phyloP scores from a whole-genome alignment of 2,329 filamentous ascomycete genomes.

The Colletotrichum chrysophilum region DNA sequence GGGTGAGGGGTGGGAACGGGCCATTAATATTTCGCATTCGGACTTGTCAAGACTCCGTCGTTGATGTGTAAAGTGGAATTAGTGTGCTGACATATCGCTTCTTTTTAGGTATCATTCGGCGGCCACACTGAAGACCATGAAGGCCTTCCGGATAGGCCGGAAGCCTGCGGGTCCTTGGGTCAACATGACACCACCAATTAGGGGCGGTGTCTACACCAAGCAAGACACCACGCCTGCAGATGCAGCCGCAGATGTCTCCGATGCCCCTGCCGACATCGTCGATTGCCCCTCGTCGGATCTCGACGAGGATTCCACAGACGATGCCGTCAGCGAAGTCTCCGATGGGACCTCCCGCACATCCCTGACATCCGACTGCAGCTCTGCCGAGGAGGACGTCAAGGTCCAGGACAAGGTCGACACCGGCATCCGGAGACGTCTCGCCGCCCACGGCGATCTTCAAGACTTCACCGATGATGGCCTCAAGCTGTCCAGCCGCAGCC shows the following conservation, averaged over 20 bases:
- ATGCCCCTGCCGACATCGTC: conserved; percentile 4
- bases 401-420: background rate
- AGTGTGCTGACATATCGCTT: conserved; percentile 30
- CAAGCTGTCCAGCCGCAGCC: conserved; percentile 5
- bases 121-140: conserved; percentile 60
- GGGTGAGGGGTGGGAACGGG: background rate
- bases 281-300: conserved; percentile 16
- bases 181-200: conserved; percentile 65
- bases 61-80: conserved; percentile 15
- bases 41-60: background rate
- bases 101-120: conserved; percentile 61
- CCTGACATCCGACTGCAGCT: conserved; percentile 21
- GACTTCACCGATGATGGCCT: background rate
- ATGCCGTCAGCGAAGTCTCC: conserved; percentile 14
- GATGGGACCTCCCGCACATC: conserved; percentile 20
- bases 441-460: background rate
- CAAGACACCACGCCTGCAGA: conserved; percentile 17
- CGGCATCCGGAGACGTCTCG: conserved; percentile 12
- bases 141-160: conserved; percentile 64
- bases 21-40: conserved; percentile 11
- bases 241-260: background rate
- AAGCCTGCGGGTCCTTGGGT: conserved; percentile 58
- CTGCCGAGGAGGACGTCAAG: conserved; percentile 7
- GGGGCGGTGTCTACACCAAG: conserved; percentile 47
- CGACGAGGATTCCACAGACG: conserved; percentile 15